Evolutionary conservation across 768 basidiomycete species (phyloP).

Genomic region (Dacryopinax primogenitus): DNA sequence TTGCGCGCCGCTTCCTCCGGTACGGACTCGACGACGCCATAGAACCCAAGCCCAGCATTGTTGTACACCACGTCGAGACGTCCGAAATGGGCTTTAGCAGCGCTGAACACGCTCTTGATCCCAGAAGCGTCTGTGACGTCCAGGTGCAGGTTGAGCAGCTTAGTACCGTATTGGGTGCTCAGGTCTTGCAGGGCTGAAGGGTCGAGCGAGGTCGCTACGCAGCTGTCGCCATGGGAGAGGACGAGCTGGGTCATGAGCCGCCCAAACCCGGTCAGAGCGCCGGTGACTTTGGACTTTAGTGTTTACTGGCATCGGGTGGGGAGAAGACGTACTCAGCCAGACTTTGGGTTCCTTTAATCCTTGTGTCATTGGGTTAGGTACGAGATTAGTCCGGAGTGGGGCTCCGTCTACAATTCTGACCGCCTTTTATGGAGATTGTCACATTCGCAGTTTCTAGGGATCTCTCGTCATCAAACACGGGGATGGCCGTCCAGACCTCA

Average conservation of each 20-base stretch:
- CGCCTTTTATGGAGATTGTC: too few relatives aligned
- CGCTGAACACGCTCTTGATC: conserved; percentile 28
- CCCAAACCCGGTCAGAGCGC: conserved; percentile 33
- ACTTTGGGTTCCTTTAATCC: too few relatives aligned
- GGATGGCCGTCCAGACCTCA: too few relatives aligned
- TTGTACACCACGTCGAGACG: conserved; percentile 36
- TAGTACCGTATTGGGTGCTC: conserved; percentile 21
- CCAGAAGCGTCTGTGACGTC: conserved; percentile 30
- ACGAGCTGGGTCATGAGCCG: conserved; percentile 27
- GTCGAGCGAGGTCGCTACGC: conserved; percentile 34
- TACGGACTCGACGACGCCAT: conserved; percentile 31
- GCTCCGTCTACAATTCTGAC: too few relatives aligned
- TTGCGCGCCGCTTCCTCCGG: conserved; percentile 26
- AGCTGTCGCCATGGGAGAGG: conserved; percentile 32
- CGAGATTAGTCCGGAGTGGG: too few relatives aligned
- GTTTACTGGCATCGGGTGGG: not conserved
- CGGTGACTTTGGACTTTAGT: conserved; percentile 29
- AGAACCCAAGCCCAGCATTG: conserved; percentile 29
- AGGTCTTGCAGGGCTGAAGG: conserved; percentile 29
- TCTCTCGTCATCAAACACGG: too few relatives aligned
- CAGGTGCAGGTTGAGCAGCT: conserved; percentile 29
- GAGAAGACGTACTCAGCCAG: not conserved
- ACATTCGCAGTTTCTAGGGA: too few relatives aligned
- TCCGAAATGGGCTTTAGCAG: conserved; percentile 29
- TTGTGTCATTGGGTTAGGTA: too few relatives aligned